Evolutionary conservation across 352 stramenopile genomes (phyloP).

Genomic region (Phytopythium kandeliae): DNA sequence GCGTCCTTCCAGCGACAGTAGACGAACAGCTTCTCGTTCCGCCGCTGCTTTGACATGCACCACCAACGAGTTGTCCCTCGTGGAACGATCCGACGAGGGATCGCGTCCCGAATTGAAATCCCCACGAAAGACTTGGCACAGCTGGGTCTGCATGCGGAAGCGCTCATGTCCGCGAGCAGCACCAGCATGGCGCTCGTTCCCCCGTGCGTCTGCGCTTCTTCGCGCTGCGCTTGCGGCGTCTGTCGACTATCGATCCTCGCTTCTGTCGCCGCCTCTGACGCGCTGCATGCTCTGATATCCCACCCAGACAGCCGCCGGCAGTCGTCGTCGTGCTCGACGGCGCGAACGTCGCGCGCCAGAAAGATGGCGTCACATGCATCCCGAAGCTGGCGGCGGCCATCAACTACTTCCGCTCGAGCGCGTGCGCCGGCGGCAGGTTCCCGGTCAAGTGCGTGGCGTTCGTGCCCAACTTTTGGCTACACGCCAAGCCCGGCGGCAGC

Average conservation of each 20-base stretch:
- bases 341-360: conserved; percentile 69
- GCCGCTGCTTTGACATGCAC: too few species aligned
- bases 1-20: too few species aligned
- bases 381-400: conserved; percentile 59
- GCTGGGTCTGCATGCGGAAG: too few species aligned
- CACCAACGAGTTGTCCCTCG: too few species aligned
- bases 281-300: background rate
- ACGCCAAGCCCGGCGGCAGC: conserved; percentile 36
- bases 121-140: too few species aligned
- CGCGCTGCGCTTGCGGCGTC: background rate
- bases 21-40: too few species aligned
- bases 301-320: conserved; percentile 13
- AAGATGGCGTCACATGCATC: conserved; percentile 42
- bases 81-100: too few species aligned
- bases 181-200: conserved; percentile 12
- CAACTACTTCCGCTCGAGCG: conserved; percentile 48
- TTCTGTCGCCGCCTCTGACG: background rate
- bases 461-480: conserved; percentile 77
- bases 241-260: background rate
- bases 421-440: conserved; percentile 15
- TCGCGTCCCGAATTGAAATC: too few species aligned
- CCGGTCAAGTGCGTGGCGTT: conserved; percentile 70
- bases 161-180: too few species aligned
- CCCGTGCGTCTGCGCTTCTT: conserved; percentile 20
- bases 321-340: conserved; percentile 70